A percentile compares a stretch with the other conserved stretches of the same genome.
phyloP scores from a whole-genome alignment of 208 protist species.

The Leptomonas seymouri region DNA sequence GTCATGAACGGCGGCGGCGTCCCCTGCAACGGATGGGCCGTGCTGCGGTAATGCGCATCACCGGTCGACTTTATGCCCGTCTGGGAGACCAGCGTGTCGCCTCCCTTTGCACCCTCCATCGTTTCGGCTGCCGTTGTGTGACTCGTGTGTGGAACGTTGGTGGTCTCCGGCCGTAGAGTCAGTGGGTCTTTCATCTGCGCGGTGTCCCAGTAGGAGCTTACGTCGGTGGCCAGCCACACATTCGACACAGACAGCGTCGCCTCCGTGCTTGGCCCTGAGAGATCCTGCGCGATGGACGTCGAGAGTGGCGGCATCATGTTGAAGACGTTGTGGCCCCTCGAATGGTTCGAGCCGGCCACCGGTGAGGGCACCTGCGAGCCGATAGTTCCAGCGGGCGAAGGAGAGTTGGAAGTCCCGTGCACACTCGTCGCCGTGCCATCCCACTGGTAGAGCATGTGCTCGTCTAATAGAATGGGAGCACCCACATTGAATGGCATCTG shows the following conservation, averaged over 20 bases:
- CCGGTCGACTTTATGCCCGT: slow-evolving; percentile 2
- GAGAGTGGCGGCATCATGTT: slow-evolving; percentile 8
- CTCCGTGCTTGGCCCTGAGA: not conserved
- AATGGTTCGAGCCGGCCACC: not conserved
- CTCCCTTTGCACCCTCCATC: not conserved
- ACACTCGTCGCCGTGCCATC: slow-evolving; percentile 6
- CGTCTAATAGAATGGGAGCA: slow-evolving; percentile 8
- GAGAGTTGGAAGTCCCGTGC: not conserved
- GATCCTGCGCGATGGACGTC: slow-evolving; percentile 5
- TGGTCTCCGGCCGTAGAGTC: not conserved
- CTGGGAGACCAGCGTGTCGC: not conserved
- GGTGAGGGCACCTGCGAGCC: slow-evolving; percentile 10
- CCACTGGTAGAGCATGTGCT: slow-evolving; percentile 26
- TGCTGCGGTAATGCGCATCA: slow-evolving; percentile 19
- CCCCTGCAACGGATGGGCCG: slow-evolving; percentile 12
- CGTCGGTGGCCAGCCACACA: slow-evolving; percentile 3
- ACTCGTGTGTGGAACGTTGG: too few species aligned
- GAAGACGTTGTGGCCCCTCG: slow-evolving; percentile 5
- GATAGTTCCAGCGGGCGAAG: slow-evolving; percentile 5
- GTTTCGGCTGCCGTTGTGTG: not conserved
- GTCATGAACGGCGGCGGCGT: not conserved
- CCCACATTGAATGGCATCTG: slow-evolving; percentile 9
- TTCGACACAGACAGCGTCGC: slow-evolving; percentile 10
- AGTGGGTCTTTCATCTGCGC: slow-evolving; percentile 13
- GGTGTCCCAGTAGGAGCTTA: slow-evolving; percentile 15